Evolutionary conservation across 2,329 filamentous ascomycete genomes (phyloP), one percentile per base, ranked within the genome.

Genomic region (Sordariomycetes sp.): DNA sequence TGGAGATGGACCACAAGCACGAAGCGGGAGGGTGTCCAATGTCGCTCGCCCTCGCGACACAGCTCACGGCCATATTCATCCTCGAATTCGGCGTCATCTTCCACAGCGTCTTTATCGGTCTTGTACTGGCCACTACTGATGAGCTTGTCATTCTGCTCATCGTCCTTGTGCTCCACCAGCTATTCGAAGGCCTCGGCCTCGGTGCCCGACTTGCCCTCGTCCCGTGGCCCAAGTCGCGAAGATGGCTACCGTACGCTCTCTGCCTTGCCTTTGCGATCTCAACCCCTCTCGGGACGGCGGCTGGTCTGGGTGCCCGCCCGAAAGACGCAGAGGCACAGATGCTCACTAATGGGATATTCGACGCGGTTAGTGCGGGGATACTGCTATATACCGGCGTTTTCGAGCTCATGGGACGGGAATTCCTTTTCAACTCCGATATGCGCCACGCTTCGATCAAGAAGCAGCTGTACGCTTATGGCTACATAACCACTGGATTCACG

Each of bases 381-480:
- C 77, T 97, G 60, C 87, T 97, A 65, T 97, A 97, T 73, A 97
- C 92, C 0, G 91, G 90, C 3, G 76, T 97, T 25, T 90, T 97
- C 7, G 93, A 97, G 75, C n/a, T 97, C 51, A 87, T 97, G 77
- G 93, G 92, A 0, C 91, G 96, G 67, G 93, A 97, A 72, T 97
- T 97, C 75, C 92, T 97, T 88, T 96, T 96, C 74, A 94, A 89
- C 71, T 81, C 82, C 6, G 83, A 88, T 63, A 96, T 97, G 90
- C 84, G 88, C 59, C 83, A 83, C 55, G 88, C 88, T 0, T 82
- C 83, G 1, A 75, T 95, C 43, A 80, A 80, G 61, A 80, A 83
- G 55, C 80, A 90, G 61, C 70, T 91, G 51, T 74, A 77, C 56
- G 92, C 90, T 0, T 90, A 93, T 66, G 76, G 73, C 0, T 85